phyloP scores from a whole-genome alignment of 106 monocot genomes.

The Triglochin maritima region DNA sequence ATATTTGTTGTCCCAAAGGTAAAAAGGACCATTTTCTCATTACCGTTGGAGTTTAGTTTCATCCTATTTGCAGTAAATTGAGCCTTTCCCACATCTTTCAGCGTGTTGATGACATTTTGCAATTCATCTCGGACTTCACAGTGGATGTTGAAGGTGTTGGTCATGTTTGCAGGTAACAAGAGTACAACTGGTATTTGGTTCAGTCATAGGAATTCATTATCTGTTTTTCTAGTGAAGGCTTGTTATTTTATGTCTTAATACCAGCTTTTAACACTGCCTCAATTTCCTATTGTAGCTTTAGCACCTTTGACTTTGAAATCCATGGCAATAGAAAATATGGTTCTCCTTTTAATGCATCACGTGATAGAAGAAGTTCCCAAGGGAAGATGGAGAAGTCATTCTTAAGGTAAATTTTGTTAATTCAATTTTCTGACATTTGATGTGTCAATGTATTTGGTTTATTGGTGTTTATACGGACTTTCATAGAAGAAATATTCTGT shows the following conservation, averaged over 20 bases:
- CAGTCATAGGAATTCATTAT: background rate
- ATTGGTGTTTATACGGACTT: too few species aligned
- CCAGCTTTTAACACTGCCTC: background rate
- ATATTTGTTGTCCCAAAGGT: constrained; percentile 92
- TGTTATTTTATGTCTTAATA: too few species aligned
- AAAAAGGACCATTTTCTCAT: constrained; percentile 2
- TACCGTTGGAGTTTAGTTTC: background rate
- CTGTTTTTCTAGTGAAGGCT: background rate
- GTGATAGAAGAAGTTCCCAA: constrained; percentile 68
- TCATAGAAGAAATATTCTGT: too few species aligned
- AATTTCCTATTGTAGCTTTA: constrained; percentile 43
- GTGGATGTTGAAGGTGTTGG: constrained; percentile 93
- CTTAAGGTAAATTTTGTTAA: constrained; percentile 51
- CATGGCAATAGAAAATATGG: constrained; percentile 93
- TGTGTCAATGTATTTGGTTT: background rate
- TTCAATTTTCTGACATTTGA: background rate
- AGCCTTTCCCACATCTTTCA: constrained; percentile 13
- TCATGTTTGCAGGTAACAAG: constrained; percentile 75
- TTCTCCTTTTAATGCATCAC: constrained; percentile 62
- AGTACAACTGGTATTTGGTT: constrained; percentile 5
- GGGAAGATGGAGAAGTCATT: constrained; percentile 99
- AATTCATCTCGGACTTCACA: constrained; percentile 85
- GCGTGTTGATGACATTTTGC: constrained; percentile 86
- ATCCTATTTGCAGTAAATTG: background rate
- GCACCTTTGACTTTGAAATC: constrained; percentile 77